Base-by-base conservation (phyloP, 2,329 filamentous ascomycete species). In the Setomelanomma holmii region DNA sequence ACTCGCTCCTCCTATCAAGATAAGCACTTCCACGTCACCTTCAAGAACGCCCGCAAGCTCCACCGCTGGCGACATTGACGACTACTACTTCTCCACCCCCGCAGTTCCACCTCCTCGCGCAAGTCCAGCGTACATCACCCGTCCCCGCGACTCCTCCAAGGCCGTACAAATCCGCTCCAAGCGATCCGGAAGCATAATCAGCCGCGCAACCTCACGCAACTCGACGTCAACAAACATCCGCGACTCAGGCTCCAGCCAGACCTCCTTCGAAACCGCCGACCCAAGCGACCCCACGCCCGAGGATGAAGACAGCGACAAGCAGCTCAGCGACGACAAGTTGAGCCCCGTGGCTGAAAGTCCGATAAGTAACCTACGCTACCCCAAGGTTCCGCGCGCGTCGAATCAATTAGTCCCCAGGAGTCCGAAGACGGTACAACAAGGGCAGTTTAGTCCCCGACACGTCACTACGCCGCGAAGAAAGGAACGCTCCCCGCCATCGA, bases 251-350 rank as follows among this genome's bases (percentile, higher is more conserved):
- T 69, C 68, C 0, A 72, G 67, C 1, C 74, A 77, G 16, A 81
- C 79, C 2, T 78, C 76, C 3, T 80, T 81, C 53, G 79, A 81
- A 56, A 78, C 76, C 23, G 72, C 67, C 3, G 76, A 77, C 53
- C 66, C 71, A 3, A 74, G 80, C 48, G 78, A 80, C 50, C 72
- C 77, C 1, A 80, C 79, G 2, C 79, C 78, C 1, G 77, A 79
- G 22, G 77, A 79, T 49, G 73, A 75, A 14, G 74, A 76, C 10
- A 73, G 74, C 40, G 67, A 73, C 22, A 72, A 67, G 55, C 65
- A 65, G 44, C 55, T 70, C 5, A 58, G 60, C 2, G 60, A 67
- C 35, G 59, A 65, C 38, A 66, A 61, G 22, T 69, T 80, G 5
- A 76, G 75, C 8, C 76, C 78, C 4, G 76, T 79, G 1, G 72